Conservation (phyloP, 306 rosid species). For the Acacia confusa region DNA sequence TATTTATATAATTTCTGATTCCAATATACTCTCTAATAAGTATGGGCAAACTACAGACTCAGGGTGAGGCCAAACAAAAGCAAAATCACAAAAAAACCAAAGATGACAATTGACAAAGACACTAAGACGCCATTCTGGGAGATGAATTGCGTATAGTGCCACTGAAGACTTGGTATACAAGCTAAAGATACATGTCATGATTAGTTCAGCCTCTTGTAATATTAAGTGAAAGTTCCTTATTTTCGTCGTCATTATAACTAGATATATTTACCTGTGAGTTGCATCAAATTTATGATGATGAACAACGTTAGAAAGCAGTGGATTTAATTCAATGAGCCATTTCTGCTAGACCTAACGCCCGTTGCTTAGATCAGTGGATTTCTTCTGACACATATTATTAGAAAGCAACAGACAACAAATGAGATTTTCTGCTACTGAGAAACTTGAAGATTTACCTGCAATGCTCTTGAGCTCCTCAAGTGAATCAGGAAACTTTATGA, state of each 20-base stretch:
- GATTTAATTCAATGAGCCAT: too few relatives aligned
- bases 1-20: not conserved
- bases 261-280: not conserved
- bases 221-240: not conserved
- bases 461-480: constrained; percentile 67
- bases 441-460: constrained; percentile 61
- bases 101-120: not conserved
- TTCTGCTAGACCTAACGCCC: not conserved
- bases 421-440: not conserved
- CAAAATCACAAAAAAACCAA: not conserved
- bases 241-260: not conserved
- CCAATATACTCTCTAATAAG: not conserved
- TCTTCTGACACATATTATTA: not conserved
- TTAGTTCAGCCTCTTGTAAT: not conserved
- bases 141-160: not conserved
- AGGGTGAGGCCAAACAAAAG: not conserved
- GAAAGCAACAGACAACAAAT: not conserved
- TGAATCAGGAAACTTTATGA: constrained; percentile 74
- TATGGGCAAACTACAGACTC: not conserved
- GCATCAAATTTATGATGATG: not conserved
- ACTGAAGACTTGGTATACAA: not conserved
- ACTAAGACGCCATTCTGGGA: not conserved
- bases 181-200: not conserved
- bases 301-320: too few relatives aligned
- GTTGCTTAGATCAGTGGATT: not conserved